Evolutionary conservation across 768 basidiomycete genomes (phyloP).

Genomic region (Termitomyces sp.): DNA sequence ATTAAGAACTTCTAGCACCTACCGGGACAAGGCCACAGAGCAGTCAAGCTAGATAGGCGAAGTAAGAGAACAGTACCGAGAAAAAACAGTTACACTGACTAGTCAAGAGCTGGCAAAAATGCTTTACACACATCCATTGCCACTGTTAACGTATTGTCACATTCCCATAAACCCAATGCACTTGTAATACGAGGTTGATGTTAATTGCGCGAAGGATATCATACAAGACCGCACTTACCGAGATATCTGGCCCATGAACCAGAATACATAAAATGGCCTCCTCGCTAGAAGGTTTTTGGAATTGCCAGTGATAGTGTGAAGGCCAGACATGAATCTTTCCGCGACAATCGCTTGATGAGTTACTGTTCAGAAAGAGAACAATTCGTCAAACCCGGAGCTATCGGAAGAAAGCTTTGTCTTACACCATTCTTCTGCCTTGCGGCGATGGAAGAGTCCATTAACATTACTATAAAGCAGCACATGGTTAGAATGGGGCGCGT

Average conservation of each 20-base stretch:
- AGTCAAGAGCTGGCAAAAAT: slow-evolving; percentile 57
- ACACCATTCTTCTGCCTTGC: slow-evolving; percentile 68
- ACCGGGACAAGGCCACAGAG: slow-evolving; percentile 65
- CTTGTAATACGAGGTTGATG: slow-evolving; percentile 24
- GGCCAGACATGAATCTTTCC: slow-evolving; percentile 52
- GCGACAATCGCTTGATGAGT: slow-evolving; percentile 56
- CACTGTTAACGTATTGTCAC: slow-evolving; percentile 50
- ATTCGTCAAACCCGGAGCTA: slow-evolving; percentile 2
- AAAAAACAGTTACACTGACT: slow-evolving; percentile 26
- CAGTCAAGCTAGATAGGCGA: slow-evolving; percentile 34
- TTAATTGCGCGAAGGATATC: slow-evolving; percentile 3
- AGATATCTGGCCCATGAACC: slow-evolving; percentile 71
- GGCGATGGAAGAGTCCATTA: slow-evolving; percentile 41
- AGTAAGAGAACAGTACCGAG: slow-evolving; percentile 3
- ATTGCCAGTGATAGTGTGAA: slow-evolving; percentile 58
- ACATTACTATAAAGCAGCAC: slow-evolving; percentile 28
- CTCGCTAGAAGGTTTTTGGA: slow-evolving; percentile 42
- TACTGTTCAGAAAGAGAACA: slow-evolving; percentile 31
- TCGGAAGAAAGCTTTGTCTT: slow-evolving; percentile 21
- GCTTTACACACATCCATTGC: slow-evolving; percentile 61
- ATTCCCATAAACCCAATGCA: slow-evolving; percentile 54
- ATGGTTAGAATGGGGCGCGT: background rate
- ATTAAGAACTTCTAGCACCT: slow-evolving; percentile 13
- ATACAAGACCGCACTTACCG: slow-evolving; percentile 29
- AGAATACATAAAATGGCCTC: slow-evolving; percentile 66